Evolutionary conservation across 2,329 filamentous ascomycete species (phyloP), one percentile per base, ranked within the genome.

Genomic region (Trichoderma polysporum): DNA sequence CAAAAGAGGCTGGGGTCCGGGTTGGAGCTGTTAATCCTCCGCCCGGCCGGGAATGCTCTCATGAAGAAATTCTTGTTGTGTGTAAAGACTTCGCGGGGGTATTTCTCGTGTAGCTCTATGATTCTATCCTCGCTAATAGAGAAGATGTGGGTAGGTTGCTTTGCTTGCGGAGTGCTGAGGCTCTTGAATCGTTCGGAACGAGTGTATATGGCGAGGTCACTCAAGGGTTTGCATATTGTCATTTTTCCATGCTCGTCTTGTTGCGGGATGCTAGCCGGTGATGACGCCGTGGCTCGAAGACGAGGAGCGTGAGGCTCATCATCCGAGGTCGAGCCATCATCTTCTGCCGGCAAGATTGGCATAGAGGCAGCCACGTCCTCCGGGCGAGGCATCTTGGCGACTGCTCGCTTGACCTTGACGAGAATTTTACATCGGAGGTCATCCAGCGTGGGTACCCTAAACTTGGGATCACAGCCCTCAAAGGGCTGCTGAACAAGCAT

Each of bases 1-100:
- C 95, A 99, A 76, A 93, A 96, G 50, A 88, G 88, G 70, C 93
- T 89, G 0, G 95, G 95, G 73, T 98, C 94, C 47, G 95, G 95
- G 76, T 99, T 99, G n/a, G 91, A 92, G 52, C 94, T 97, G 73
- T 90, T 88, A 61, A 97, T 85, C 39, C 94, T 89, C 68, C 86
- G 85, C 3, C 88, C 90, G 27, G 90, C 90, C 5, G 95, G 95
- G 75, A 97, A 99, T 10, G 96, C 93, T 37, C 95, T 90, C 87
- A 97, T 97, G 71, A 97, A 86, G 77, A 90, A 93, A 63, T 87
- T 85, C 72, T 91, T 90, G 79, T 99, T 99, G 81, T 99, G 95
- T 56, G 87, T 85, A 73, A 97, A 93, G 52, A 99, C 87, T 63
- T 90, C 89, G 69, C 86, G 89, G 57, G 92, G 85, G 71, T 88